A percentile compares a stretch with the other conserved stretches of the same genome.
Conservation (phyloP, 73 alveolate species). For the Tetrahymena thermophila region DNA sequence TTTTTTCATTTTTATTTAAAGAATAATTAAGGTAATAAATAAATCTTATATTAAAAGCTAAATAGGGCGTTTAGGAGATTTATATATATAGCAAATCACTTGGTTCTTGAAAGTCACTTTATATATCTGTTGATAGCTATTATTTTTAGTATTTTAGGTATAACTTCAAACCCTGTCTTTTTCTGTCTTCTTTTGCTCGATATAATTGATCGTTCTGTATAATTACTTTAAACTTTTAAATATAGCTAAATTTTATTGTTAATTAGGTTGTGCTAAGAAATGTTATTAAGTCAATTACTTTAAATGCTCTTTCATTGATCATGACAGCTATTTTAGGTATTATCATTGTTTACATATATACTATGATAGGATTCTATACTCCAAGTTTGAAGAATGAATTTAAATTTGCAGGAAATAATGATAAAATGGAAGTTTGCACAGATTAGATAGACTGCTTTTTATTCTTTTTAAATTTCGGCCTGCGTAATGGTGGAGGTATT, state of each 20-base stretch:
- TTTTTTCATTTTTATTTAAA: neutral
- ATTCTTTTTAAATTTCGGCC: conserved; percentile 56
- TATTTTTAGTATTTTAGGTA: neutral
- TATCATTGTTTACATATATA: conserved; percentile 12
- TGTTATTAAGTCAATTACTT: conserved; percentile 26
- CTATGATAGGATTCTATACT: conserved; percentile 23
- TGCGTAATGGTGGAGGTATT: conserved; percentile 95
- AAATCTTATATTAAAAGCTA: neutral
- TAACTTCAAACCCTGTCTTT: neutral
- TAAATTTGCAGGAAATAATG: neutral
- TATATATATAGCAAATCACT: neutral
- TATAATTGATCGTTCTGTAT: neutral
- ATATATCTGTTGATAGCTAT: neutral
- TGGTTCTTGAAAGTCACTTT: neutral
- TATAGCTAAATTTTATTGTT: neutral
- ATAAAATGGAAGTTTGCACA: conserved; percentile 1
- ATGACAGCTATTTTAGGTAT: conserved; percentile 47
- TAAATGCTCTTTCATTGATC: conserved; percentile 2
- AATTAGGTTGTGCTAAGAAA: conserved; percentile 13
- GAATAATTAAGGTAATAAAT: neutral
- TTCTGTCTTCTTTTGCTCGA: neutral
- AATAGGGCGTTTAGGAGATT: neutral
- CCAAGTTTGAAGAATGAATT: conserved; percentile 16
- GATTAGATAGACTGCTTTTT: conserved; percentile 10
- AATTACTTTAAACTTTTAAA: neutral